Percentiles rank a stretch among this genome's conserved stretches.
These are phyloP conservation scores for Exophiala spinifera DNA, from an alignment of 2,329 filamentous ascomycete species.

Conservation along the genomic window DNA sequence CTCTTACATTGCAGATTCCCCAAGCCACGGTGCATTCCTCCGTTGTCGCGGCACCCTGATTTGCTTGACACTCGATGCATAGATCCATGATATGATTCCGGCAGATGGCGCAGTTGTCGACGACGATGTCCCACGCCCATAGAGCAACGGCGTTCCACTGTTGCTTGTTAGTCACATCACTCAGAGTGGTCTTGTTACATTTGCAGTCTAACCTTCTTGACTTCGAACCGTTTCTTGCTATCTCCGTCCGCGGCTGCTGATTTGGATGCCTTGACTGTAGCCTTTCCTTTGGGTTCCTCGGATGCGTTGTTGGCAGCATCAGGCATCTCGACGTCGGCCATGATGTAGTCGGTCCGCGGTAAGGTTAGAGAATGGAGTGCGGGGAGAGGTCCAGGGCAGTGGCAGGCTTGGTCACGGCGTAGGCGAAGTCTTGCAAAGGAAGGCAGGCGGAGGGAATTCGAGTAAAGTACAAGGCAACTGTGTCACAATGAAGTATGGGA, in stretches of 20 bases:
- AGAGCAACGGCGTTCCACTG: slow-evolving; percentile 98
- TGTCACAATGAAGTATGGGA: not conserved
- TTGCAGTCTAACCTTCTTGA: slow-evolving; percentile 76
- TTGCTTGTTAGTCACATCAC: slow-evolving; percentile 25
- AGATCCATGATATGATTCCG: slow-evolving; percentile 99
- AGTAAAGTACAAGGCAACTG: not conserved
- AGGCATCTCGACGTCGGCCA: slow-evolving; percentile 97
- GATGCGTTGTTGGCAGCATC: slow-evolving; percentile 62
- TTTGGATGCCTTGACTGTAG: slow-evolving; percentile 56
- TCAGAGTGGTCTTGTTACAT: not conserved
- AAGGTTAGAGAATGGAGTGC: slow-evolving; percentile 22
- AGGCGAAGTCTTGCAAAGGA: not conserved
- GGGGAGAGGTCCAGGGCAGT: slow-evolving; percentile 9
- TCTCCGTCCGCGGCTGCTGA: slow-evolving; percentile 53
- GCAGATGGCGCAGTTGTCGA: slow-evolving; percentile 99
- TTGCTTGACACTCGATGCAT: slow-evolving; percentile 98
- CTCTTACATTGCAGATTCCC: slow-evolving; percentile 95
- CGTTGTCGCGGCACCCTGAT: slow-evolving; percentile 93
- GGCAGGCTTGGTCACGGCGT: slow-evolving; percentile 12
- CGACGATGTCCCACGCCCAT: slow-evolving; percentile 99
- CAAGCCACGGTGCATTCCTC: slow-evolving; percentile 98
- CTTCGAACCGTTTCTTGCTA: slow-evolving; percentile 92
- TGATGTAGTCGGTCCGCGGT: slow-evolving; percentile 41
- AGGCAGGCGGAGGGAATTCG: too few relatives aligned
- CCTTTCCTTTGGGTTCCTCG: slow-evolving; percentile 52